Evolutionary conservation across 352 stramenopile genomes (phyloP), one percentile per base, ranked within the genome.

Genomic region (Globisporangium sylvaticum): DNA sequence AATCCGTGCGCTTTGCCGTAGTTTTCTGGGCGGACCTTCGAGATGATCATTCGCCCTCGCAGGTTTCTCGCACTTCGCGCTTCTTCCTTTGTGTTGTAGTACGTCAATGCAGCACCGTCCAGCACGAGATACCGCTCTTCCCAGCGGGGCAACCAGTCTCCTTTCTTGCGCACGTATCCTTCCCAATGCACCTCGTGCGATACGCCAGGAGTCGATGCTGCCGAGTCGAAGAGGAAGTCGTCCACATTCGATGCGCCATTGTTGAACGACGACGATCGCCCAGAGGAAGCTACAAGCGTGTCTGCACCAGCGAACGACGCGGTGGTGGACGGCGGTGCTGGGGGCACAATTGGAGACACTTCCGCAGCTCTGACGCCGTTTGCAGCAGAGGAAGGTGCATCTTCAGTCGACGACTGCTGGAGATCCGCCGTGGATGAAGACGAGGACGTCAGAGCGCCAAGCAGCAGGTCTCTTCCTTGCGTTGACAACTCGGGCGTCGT

Each of bases 1-100:
- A 96, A 96, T 4, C 88, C 88, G 63, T 96, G 88, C 18, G 88
- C 88, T 64, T 96, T 96, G 70, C 87, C 87, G 62, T 96, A 94
- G 70, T 94, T 92, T 65, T 96, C 88, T 0, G 88, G 81, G 8
- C 84, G 79, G 58, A 96, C 88, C 42, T 90, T 89, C 48, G 70
- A 84, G 60, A 94, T 69, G 62, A 91, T 90, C 86, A 96, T 94
- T 25, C 84, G 83, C 2, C 88, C 88, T 60, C 87, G 86, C 46
- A 96, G 61, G 70, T 94, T 92, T 29, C 84, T 81, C 2, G 83
- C 86, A 65, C 84, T 90, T 48, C 87, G 84, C 44, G 88, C 88
- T 61, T 96, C 88, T 32, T 96, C 87, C 69, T 94, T 94, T 8
- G 87, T 87, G 68, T 93, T 94, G 79, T 95, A 96, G 71, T 95